Base-by-base conservation (phyloP, 202 grass and related monocot species). In the Schoenoplectus triqueter region DNA sequence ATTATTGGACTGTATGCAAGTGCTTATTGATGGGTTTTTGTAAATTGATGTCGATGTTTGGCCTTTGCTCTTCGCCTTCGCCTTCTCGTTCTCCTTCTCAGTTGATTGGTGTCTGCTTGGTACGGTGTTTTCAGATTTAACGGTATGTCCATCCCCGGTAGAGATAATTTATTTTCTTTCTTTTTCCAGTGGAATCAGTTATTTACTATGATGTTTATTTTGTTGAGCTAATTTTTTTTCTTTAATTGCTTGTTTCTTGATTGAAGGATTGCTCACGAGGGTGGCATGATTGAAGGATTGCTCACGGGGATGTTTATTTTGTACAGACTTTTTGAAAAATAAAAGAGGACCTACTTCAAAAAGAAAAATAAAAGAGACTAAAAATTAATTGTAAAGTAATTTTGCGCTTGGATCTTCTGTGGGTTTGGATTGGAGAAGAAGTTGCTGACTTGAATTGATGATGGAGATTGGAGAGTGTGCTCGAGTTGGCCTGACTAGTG, bases 351-450 rank as follows among this genome's bases (percentile, higher is more conserved):
- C 31, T 31, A 31, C 31, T 31, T 31, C 31, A 31, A 31, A 31
- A 31, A 31, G 31, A 31, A 31, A 31, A 31, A 31, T 31, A 31
- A 31, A 31, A 31, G 31, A 31, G 31, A 8, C n/a, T 82, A 54
- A 69, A 82, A 82, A 21, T 19, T 65, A 63, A 64, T 63, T 64
- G 5, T 7, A 61, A 64, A 18, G 22, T 60, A 62, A 48, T 81
- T 64, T 46, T 54, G 10, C 54, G 17, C 8, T 68, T 69, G n/a
- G 80, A 69, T 82, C 50, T 82, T 80, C 65, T 82, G 55, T 21
- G 45, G 0, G 52, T n/a, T 10, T 48, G 20, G 48, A 14, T 10
- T 48, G 20, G 48, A 14, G 10, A 81, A 10, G 41, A 11, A 10
- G n/a, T 22, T 0, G 6, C 14, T 13, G 79, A 82, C 41, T 66